phyloP scores from a whole-genome alignment of 805 yeast species.

The Cyberlindnera lachancei region DNA sequence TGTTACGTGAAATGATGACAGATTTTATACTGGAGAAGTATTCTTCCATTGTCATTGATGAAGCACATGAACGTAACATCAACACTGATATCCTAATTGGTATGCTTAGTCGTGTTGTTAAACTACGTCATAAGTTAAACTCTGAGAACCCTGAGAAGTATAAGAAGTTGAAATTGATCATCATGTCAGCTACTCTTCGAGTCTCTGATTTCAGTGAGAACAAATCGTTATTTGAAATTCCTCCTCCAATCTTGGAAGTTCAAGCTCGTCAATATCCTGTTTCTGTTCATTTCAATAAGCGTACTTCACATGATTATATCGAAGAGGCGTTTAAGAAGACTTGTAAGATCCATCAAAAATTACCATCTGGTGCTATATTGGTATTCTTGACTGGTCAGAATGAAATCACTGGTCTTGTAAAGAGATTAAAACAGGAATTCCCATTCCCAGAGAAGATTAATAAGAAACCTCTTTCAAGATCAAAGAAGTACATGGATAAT shows the following conservation, averaged over 20 bases:
- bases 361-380: conserved; percentile 93
- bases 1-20: conserved; percentile 85
- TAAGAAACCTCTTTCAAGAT: too few relatives aligned
- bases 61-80: conserved; percentile 95
- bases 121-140: conserved; percentile 54
- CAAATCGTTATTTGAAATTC: conserved; percentile 48
- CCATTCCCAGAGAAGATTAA: conserved; percentile 46
- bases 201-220: conserved; percentile 92
- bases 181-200: conserved; percentile 96
- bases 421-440: conserved; percentile 57
- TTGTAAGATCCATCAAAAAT: conserved; percentile 72
- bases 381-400: conserved; percentile 92
- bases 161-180: conserved; percentile 69
- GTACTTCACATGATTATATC: conserved; percentile 69
- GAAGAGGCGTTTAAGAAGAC: conserved; percentile 84
- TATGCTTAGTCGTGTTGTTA: conserved; percentile 80
- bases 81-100: conserved; percentile 96
- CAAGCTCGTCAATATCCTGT: conserved; percentile 95
- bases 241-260: conserved; percentile 85
- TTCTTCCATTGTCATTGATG: conserved; percentile 86
- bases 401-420: conserved; percentile 76
- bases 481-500: conserved; percentile 13
- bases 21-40: conserved; percentile 78
- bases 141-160: conserved; percentile 36
- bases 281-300: conserved; percentile 78